These are phyloP conservation scores for Mortierella alpina DNA, from an alignment of 192 early-diverging fungal genomes.

Conservation along the genomic window DNA sequence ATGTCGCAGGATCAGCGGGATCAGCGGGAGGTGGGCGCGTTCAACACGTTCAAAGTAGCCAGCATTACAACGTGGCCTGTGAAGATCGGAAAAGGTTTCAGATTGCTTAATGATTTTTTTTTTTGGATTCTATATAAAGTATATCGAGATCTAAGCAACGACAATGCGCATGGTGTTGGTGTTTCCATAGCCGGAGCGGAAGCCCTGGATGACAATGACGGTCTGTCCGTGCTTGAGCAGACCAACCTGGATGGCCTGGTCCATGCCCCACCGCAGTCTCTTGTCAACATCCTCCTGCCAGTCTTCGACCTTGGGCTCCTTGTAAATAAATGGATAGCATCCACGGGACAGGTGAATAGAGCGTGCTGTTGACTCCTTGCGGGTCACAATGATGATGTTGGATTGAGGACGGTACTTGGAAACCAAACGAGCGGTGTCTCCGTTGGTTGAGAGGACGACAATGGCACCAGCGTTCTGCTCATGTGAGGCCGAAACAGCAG, in stretches of 20 bases:
- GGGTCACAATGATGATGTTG: slow-evolving; percentile 94
- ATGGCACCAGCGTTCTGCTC: slow-evolving; percentile 89
- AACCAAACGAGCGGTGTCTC: slow-evolving; percentile 88
- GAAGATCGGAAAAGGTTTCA: too few relatives aligned
- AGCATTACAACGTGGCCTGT: too few relatives aligned
- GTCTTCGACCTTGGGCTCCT: slow-evolving; percentile 61
- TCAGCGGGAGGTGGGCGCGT: too few relatives aligned
- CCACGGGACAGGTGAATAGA: slow-evolving; percentile 83
- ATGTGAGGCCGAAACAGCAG: slow-evolving; percentile 85
- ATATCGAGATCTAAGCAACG: slow-evolving; percentile 54
- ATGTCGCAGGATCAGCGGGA: too few relatives aligned
- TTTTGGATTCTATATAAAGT: too few relatives aligned
- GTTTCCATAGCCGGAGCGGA: slow-evolving; percentile 82
- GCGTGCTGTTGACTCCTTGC: slow-evolving; percentile 77
- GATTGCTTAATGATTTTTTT: too few relatives aligned
- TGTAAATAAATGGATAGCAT: slow-evolving; percentile 84
- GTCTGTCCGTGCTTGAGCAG: slow-evolving; percentile 66
- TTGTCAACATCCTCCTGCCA: slow-evolving; percentile 90
- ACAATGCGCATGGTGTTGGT: slow-evolving; percentile 88
- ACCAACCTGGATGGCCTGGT: slow-evolving; percentile 73
- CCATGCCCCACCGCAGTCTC: slow-evolving; percentile 82
- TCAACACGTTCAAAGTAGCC: too few relatives aligned
- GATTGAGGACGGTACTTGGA: slow-evolving; percentile 95
- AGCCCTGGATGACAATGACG: slow-evolving; percentile 83
- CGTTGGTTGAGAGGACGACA: slow-evolving; percentile 91